A percentile compares a stretch with the other conserved stretches of the same genome.
Conservation (phyloP, 768 basidiomycete genomes). For the Pseudohyphozyma bogoriensis region DNA sequence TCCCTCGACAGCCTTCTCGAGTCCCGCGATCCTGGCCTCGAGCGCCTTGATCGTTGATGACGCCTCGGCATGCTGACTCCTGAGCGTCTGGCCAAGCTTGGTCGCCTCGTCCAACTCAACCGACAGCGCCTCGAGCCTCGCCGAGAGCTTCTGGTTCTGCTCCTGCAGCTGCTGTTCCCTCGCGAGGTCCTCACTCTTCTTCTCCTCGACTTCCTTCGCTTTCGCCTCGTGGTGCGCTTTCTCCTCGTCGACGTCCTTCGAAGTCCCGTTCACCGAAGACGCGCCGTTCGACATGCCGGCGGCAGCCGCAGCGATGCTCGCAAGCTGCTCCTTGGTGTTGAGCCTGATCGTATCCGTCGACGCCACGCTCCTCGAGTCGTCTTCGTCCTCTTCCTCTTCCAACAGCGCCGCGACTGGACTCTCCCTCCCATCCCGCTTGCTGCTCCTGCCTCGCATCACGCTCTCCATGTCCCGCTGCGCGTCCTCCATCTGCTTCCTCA, state of each 20-base stretch:
- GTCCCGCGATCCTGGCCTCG: conserved; percentile 55
- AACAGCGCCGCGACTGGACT: conserved; percentile 24
- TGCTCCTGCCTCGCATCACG: conserved; percentile 38
- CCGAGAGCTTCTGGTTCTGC: conserved; percentile 49
- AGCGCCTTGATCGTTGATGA: conserved; percentile 44
- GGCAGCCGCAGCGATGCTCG: background rate
- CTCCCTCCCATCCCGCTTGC: conserved; percentile 22
- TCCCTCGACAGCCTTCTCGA: conserved; percentile 59
- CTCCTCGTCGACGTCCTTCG: background rate
- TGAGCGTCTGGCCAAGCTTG: conserved; percentile 59
- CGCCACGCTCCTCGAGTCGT: conserved; percentile 37
- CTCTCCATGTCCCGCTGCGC: conserved; percentile 44
- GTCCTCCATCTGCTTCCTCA: conserved; percentile 46
- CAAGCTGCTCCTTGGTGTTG: conserved; percentile 1
- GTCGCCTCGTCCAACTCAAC: conserved; percentile 67
- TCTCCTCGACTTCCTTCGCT: no score
- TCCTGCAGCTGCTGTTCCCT: conserved; percentile 32
- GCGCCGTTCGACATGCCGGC: background rate
- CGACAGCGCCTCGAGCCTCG: conserved; percentile 54
- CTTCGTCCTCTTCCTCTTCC: conserved; percentile 43
- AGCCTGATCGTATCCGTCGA: conserved; percentile 18
- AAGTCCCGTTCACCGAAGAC: background rate
- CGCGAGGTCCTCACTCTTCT: background rate
- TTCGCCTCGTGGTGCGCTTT: background rate
- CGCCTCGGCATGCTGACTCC: conserved; percentile 65